Evolutionary conservation across 805 yeast species (phyloP), one percentile per base, ranked within the genome.

Genomic region (Jamesozyma lodderae): DNA sequence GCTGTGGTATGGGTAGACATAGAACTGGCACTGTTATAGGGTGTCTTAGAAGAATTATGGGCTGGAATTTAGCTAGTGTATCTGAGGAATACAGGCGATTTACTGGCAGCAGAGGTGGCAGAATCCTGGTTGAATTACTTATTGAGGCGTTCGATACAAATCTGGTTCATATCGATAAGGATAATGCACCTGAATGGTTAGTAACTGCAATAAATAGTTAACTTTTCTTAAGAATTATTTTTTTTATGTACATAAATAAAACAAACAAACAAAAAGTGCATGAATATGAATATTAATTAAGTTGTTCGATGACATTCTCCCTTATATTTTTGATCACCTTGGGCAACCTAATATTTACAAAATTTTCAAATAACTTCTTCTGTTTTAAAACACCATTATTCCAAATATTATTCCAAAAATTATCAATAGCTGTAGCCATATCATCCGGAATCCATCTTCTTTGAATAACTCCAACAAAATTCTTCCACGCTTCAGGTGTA

Each of bases 1-100:
- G 97, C 59, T 92, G 97, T 52, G 96, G 96, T 11, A 92, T 92
- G 98, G 98, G 98, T 0, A 69, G 98, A 48, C 98, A 90, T 60
- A 70, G 98, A 47, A 88, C 97, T 0, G 98, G 98, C 1, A 88
- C 97, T 0, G 95, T 92, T 3, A 77, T 92, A 42, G 98, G 98
- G 1, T 90, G 98, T 59, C 64, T 90, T 33, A 67, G 98, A 45
- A 71, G 95, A 42, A 65, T 92, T 15, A 96, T 92, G 68, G 90
- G 94, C n/a, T 90, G 98, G 98, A 92, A 94, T 53, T 65, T 90
- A 55, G 96, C 97, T 9, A 63, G 82, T 57, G 92, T 90, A 1
- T 76, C 87, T 40, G 98, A 90, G 58, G 98, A 90, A 57, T 90
- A 90, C 56, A 70, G 97, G 50, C 64, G 98, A 40, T 92, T 88